phyloP scores from a whole-genome alignment of 2,329 filamentous ascomycete genomes.

The Stemphylium beticola region DNA sequence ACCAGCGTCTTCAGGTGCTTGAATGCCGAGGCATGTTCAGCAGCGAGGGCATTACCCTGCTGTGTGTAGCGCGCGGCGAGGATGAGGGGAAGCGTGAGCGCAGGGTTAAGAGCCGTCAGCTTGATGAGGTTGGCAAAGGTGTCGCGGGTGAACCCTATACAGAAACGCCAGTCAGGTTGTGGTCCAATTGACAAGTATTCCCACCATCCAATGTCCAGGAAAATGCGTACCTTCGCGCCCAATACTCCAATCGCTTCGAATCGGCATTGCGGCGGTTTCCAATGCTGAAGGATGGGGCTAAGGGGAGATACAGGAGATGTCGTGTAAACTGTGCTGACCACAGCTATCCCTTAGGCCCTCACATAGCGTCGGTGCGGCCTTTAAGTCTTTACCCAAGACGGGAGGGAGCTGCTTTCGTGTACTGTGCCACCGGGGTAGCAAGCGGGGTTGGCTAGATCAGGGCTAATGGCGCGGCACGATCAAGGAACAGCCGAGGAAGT shows the following conservation, averaged over 20 bases:
- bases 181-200: background rate
- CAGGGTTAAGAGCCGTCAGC: conserved; percentile 68
- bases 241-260: conserved; percentile 47
- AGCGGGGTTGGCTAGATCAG: conserved; percentile 2
- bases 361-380: background rate
- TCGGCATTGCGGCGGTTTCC: conserved; percentile 37
- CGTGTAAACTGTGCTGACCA: background rate
- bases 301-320: background rate
- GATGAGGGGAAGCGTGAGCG: conserved; percentile 67
- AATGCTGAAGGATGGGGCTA: background rate
- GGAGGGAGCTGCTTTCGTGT: background rate
- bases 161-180: background rate
- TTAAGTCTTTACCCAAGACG: background rate
- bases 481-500: background rate
- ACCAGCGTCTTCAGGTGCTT: conserved; percentile 62
- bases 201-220: background rate
- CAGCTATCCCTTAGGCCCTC: background rate
- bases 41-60: conserved; percentile 62
- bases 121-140: conserved; percentile 64
- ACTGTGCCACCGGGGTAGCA: background rate
- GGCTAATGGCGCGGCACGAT: background rate
- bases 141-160: conserved; percentile 56
- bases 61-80: conserved; percentile 69
- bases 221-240: conserved; percentile 46
- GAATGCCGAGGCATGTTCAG: conserved; percentile 57